These are phyloP conservation scores for Aschersonia sp. DNA, from an alignment of 2,329 filamentous ascomycete species.

Conservation along the genomic window DNA sequence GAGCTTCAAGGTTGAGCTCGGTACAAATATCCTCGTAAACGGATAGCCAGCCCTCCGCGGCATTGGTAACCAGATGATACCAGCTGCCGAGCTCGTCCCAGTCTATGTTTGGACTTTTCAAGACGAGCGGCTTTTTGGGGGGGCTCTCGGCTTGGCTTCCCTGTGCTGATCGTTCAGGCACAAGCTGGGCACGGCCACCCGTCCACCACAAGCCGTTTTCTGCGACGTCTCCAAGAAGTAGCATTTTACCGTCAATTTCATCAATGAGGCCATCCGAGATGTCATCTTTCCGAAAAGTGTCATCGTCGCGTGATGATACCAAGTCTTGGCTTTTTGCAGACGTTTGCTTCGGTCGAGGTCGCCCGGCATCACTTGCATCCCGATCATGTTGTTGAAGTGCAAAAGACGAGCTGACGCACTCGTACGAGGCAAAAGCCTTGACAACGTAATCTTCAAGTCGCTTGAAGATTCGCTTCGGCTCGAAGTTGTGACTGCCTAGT, in stretches of 20 bases:
- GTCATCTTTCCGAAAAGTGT: conserved; percentile 4
- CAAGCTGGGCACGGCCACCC: conserved; percentile 25
- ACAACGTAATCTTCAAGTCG: conserved; percentile 66
- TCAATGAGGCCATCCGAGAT: conserved; percentile 9
- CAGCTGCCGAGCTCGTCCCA: conserved; percentile 60
- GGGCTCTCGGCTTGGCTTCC: conserved; percentile 1
- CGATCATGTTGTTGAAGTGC: conserved; percentile 28
- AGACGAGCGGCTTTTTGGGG: neutral
- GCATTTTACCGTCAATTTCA: conserved; percentile 60
- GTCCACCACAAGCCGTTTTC: conserved; percentile 80
- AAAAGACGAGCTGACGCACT: conserved; percentile 69
- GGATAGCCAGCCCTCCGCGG: conserved; percentile 52
- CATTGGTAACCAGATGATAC: conserved; percentile 57
- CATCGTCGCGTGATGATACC: neutral
- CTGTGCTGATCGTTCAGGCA: neutral
- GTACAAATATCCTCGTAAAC: conserved; percentile 38
- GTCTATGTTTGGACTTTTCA: conserved; percentile 45
- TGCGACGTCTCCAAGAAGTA: conserved; percentile 60
- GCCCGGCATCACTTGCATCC: conserved; percentile 9
- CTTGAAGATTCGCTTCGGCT: conserved; percentile 52
- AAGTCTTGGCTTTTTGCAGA: conserved; percentile 7
- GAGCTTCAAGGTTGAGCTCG: conserved; percentile 13
- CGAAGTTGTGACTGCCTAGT: conserved; percentile 11
- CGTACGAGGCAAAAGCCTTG: conserved; percentile 51
- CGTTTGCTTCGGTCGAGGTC: conserved; percentile 11